phyloP scores from a whole-genome alignment of 208 protist genomes.

The Acanthamoeba polyphaga region DNA sequence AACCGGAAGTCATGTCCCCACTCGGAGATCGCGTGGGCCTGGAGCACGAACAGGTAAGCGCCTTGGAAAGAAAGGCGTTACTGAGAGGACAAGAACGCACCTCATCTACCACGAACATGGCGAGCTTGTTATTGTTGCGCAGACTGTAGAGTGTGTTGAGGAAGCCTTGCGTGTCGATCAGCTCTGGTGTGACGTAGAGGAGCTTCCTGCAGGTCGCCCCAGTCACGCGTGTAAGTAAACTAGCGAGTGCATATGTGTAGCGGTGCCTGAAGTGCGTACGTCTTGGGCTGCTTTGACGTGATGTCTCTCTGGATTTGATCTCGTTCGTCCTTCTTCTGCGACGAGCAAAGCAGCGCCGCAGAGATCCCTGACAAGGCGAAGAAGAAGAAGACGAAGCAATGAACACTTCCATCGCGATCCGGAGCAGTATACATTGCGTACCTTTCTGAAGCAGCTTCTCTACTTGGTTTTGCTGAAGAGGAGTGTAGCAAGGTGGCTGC shows the following conservation, averaged over 20 bases:
- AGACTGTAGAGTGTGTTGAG: conserved; percentile 62
- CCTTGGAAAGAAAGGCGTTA: neutral
- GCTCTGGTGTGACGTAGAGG: conserved; percentile 87
- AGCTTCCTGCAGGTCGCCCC: conserved; percentile 73
- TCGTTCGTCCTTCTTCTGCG: conserved; percentile 55
- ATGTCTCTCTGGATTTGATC: conserved; percentile 32
- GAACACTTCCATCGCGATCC: neutral
- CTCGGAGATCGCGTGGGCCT: conserved; percentile 86
- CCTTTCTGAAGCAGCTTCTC: conserved; percentile 61
- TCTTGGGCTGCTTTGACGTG: conserved; percentile 14
- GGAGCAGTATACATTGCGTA: neutral
- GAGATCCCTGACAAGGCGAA: neutral
- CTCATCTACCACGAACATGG: conserved; percentile 78
- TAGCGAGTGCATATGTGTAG: neutral
- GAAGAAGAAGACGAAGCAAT: neutral
- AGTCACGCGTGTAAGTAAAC: neutral
- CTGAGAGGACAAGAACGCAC: neutral
- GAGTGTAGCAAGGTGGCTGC: too few relatives aligned
- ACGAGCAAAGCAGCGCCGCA: conserved; percentile 36
- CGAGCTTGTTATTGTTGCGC: conserved; percentile 27
- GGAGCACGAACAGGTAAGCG: neutral
- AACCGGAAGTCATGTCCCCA: conserved; percentile 88
- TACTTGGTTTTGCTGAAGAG: conserved; percentile 37
- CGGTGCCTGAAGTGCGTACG: neutral
- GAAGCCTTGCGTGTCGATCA: conserved; percentile 76